Evolutionary conservation across 1,284 basidiomycete species (phyloP).

Genomic region (Gymnopus androsaceus): DNA sequence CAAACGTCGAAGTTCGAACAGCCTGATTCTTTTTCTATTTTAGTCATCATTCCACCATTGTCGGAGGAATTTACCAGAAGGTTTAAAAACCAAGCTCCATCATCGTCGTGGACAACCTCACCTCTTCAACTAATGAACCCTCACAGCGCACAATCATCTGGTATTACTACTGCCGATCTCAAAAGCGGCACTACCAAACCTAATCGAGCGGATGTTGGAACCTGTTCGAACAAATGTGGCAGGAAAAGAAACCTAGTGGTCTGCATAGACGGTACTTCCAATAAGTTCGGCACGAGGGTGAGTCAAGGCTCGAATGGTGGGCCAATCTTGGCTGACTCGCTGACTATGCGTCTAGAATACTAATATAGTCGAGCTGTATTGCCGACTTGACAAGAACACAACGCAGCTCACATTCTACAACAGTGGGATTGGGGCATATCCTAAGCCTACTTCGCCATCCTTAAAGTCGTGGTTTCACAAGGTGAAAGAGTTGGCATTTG

Average conservation of each 20-base stretch:
- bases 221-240: not conserved
- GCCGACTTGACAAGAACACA: conserved; percentile 29
- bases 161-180: too few relatives aligned
- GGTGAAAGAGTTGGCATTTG: conserved; percentile 19
- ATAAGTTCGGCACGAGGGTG: conserved; percentile 31
- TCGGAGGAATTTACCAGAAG: too few relatives aligned
- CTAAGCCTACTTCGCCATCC: conserved; percentile 26
- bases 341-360: conserved; percentile 26
- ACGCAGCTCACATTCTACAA: too few relatives aligned
- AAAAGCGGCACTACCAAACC: too few relatives aligned
- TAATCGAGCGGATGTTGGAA: too few relatives aligned
- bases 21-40: too few relatives aligned
- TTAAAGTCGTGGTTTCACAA: conserved; percentile 18
- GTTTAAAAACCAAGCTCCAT: too few relatives aligned
- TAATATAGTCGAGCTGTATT: conserved; percentile 38
- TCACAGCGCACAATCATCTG: too few relatives aligned
- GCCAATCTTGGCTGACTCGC: not conserved
- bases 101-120: too few relatives aligned
- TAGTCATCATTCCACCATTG: too few relatives aligned
- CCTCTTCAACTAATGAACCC: too few relatives aligned
- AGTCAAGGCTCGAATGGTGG: not conserved
- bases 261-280: conserved; percentile 35
- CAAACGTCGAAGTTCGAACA: too few relatives aligned
- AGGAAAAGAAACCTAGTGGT: conserved; percentile 19
- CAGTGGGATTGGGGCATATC: conserved; percentile 38